Base-by-base conservation (phyloP, 2,329 filamentous ascomycete genomes). In the Sarocladium oryzae region DNA sequence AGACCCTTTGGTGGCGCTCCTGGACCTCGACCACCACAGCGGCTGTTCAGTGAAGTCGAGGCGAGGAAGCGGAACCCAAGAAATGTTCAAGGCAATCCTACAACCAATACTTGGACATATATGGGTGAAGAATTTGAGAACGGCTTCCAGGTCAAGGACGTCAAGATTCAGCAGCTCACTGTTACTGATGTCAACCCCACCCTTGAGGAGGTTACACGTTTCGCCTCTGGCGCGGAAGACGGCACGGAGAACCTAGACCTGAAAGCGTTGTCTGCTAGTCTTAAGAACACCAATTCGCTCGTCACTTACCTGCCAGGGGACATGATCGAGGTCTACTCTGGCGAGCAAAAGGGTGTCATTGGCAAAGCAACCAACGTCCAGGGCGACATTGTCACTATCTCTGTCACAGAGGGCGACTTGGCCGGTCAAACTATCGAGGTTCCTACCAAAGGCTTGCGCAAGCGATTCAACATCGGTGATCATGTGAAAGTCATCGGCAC, bases 401-500 rank as follows among this genome's bases (percentile, higher is more conserved):
- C 82, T 53, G 90, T 97, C 15, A 86, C 82, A 1, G 86, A 95
- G 61, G 93, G 93, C 43, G 85, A 88, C 36, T 75, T 97, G 24
- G 76, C 74, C 49, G 92, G 91, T 9, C 88, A 95, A 65, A 84
- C 79, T 4, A 93, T 99, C 41, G 92, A 97, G 65, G 91, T 95
- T 10, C 93, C 93, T 1, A 86, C 90, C 56, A 95, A 93, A 69
- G 88, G 89, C 40, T 77, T 99, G 23, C 88, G 93, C 53, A 99
- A 99, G 70, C 82, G 89, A 26, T 99, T 99, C 78, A 84, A 81
- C 57, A 80, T 91, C 55, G 93, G 93, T 75, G 93, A 99, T 62
- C 93, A 99, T 64, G 93, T 99, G 73, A 97, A 97, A 73, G 93
- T 99, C 58, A 95, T 96, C 64, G 92, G 93, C 51, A 92, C 91